Evolutionary conservation across 2,329 filamentous ascomycete species (phyloP), one percentile per base, ranked within the genome.

Genomic region (Aspergillus cejpii): DNA sequence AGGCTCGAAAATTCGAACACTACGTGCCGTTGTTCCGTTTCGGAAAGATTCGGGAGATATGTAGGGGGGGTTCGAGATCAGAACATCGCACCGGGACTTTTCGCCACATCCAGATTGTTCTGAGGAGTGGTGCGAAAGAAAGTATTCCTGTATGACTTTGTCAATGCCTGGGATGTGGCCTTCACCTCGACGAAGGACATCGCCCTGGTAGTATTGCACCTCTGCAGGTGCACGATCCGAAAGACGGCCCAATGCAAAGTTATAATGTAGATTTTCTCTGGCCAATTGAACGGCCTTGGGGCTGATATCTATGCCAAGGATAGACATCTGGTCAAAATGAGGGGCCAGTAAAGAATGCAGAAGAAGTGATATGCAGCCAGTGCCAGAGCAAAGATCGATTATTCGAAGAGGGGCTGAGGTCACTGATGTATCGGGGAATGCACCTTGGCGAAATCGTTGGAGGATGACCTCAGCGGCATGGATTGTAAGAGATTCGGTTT

Each of bases 1-100:
- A 3, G 92, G 92, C 66, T 98, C 92, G 61, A 81, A 88, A 37
- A 80, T 80, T 12, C 88, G 79, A 23, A 96, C 91, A 10, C 86
- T 91, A 20, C 81, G 78, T 1, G 76, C 73, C 1, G 84, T 89
- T 14, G 79, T 78, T 29, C 67, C 74, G 29, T 74, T 55, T 5
- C 48, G 66, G 57, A 86, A 89, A 6, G 77, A 78, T 3, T 62
- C 53, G 0, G 73, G 69, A 1, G 89, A 94, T 40, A 97, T 83
- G 63, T 97, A 97, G 0, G 92, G 92, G 12, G 92, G 92, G 59
- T 98, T 98, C 1, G 85, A 85, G 27, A 92, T 78, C 1, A 98
- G 67, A 3, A 97, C 68, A 50, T 94, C 82, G 58, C 66, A 69
- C 17, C 44, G 39, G 19, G 29, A 29, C 15, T 37, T 19, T n/a